A percentile compares a stretch with the other conserved stretches of the same genome.
phyloP scores from a whole-genome alignment of 495 filamentous ascomycete species.

The Lophiotrema nucula region DNA sequence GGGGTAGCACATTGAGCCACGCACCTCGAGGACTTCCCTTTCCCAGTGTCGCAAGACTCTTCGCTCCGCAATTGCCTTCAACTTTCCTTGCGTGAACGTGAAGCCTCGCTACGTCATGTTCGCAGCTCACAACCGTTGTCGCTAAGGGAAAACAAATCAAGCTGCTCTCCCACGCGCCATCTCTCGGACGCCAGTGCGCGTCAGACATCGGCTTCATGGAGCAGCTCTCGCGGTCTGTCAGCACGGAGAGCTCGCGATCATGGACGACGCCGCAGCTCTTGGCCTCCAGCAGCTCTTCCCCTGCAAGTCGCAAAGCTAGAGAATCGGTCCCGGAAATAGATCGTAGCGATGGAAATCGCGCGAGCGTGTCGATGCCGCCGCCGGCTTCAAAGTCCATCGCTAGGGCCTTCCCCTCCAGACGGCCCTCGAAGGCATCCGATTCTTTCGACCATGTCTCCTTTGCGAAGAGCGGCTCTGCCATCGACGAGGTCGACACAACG shows the following conservation, averaged over 20 bases:
- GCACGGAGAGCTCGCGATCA: conserved; percentile 33
- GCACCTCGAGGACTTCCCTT: no score
- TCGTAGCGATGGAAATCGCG: conserved; percentile 50
- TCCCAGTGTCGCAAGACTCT: no score
- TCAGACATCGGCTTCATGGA: conserved; percentile 37
- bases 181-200: background rate
- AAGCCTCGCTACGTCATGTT: no score
- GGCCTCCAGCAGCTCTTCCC: conserved; percentile 33
- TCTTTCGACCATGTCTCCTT: conserved; percentile 8
- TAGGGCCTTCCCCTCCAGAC: conserved; percentile 22
- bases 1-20: no score
- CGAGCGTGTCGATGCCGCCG: conserved; percentile 62
- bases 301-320: conserved; percentile 50
- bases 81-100: no score
- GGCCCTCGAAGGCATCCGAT: conserved; percentile 30
- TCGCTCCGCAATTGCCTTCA: no score
- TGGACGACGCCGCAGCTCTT: conserved; percentile 27
- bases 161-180: background rate
- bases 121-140: no score
- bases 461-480: conserved; percentile 17
- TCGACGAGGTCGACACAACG: conserved; percentile 32
- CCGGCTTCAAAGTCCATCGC: conserved; percentile 40
- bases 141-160: conserved; percentile 11
- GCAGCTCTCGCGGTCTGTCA: conserved; percentile 41
- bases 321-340: conserved; percentile 54